Percentiles rank a stretch among this genome's conserved stretches.
Evolutionary conservation across 495 filamentous ascomycete genomes (phyloP).

Genomic region (Peziza echinospora): DNA sequence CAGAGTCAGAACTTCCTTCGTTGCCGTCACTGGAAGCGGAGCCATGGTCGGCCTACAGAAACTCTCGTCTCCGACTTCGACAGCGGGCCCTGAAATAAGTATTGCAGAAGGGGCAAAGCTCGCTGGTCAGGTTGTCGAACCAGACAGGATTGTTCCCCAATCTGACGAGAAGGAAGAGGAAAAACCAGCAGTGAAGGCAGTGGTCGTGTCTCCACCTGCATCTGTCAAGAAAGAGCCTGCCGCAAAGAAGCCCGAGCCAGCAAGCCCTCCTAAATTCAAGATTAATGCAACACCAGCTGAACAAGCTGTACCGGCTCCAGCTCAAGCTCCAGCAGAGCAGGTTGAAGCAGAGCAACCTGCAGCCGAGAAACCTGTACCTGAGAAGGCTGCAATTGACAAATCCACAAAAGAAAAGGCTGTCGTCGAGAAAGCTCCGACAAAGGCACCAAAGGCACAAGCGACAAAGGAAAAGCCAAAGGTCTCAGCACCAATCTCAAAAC

Average conservation of each 20-base stretch:
- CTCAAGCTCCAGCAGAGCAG: background rate
- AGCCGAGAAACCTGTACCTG: background rate
- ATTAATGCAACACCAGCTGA: background rate
- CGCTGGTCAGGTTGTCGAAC: constrained; percentile 3
- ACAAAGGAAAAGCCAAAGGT: background rate
- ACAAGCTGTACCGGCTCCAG: background rate
- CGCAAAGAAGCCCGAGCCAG: background rate
- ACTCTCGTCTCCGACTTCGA: background rate
- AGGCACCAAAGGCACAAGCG: background rate
- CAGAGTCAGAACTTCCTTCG: constrained; percentile 16
- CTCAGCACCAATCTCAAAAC: background rate
- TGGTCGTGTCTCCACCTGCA: background rate
- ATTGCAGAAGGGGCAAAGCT: constrained; percentile 10
- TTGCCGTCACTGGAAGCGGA: constrained; percentile 12
- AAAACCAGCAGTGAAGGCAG: constrained; percentile 6
- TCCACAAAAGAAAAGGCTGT: background rate
- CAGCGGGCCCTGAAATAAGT: constrained; percentile 2
- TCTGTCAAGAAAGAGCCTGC: background rate
- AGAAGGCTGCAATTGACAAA: background rate
- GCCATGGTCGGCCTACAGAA: constrained; percentile 1
- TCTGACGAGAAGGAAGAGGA: constrained; percentile 1
- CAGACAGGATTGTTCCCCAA: constrained; percentile 1
- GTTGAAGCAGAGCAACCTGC: background rate
- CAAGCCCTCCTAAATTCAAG: background rate
- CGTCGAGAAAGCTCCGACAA: background rate